Conservation (phyloP, 768 basidiomycete genomes). For the Mycena belliarum region DNA sequence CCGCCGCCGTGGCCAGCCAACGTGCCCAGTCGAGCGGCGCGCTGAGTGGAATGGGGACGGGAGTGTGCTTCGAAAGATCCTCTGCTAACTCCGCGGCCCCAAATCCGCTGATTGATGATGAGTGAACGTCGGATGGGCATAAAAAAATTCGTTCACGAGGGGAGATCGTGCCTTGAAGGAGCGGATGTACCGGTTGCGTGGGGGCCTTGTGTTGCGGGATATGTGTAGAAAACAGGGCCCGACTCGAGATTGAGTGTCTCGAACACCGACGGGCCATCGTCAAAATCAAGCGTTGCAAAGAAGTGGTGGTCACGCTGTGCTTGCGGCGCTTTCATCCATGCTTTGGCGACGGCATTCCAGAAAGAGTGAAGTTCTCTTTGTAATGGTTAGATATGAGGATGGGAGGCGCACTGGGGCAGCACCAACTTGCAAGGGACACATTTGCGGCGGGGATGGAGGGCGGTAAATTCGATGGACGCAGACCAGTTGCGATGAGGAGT, state of each 20-base stretch:
- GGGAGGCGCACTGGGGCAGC: neutral
- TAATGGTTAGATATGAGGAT: constrained; percentile 3
- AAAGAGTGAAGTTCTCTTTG: constrained; percentile 82
- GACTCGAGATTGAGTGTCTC: constrained; percentile 82
- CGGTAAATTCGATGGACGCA: constrained; percentile 84
- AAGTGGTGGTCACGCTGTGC: constrained; percentile 79
- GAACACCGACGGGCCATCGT: constrained; percentile 73
- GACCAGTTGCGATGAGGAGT: constrained; percentile 82
- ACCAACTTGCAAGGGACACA: constrained; percentile 91
- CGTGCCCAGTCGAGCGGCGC: constrained; percentile 75
- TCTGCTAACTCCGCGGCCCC: constrained; percentile 77
- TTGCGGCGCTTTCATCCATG: constrained; percentile 67
- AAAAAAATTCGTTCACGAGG: constrained; percentile 46
- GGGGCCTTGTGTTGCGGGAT: constrained; percentile 74
- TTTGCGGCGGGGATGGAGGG: constrained; percentile 74
- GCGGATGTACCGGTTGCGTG: constrained; percentile 54
- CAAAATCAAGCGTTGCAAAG: constrained; percentile 91
- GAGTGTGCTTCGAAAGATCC: constrained; percentile 73
- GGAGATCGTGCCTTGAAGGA: constrained; percentile 76
- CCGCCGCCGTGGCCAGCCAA: constrained; percentile 46
- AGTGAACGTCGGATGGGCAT: neutral
- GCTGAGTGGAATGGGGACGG: constrained; percentile 78
- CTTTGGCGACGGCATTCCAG: constrained; percentile 75
- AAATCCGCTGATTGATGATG: constrained; percentile 67
- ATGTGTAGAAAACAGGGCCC: constrained; percentile 82